Base-by-base conservation (phyloP, 495 filamentous ascomycete genomes). In the Podospora anserina region DNA sequence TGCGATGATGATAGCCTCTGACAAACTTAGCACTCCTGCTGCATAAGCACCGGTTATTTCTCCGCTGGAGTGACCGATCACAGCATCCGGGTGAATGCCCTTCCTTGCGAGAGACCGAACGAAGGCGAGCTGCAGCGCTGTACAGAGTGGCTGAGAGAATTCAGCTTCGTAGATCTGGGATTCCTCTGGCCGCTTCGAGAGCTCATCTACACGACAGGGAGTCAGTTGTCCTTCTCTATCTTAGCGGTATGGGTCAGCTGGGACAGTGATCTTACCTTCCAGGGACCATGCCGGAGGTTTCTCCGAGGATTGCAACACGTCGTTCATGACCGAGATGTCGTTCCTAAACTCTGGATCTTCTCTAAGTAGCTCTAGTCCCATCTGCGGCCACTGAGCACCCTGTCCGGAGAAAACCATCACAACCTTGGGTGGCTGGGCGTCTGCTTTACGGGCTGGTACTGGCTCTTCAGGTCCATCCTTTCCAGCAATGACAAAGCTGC, bases 11-110 rank as follows among this genome's bases (percentile, higher is more conserved):
- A 84, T 86, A 13, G 80, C 82, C 0, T 81, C 78, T n/a, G 70
- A n/a, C 15, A 82, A 75, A 3, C 76, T 75, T 18, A 85, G 30
- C 13, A 76, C 72, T 5, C 82, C 82, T 4, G 72, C 65, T 11
- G 81, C 70, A 66, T 82, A 84, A 0, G 78, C 78, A 0, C 77
- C 78, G 3, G 74, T 74, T 70, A 89, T 88, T 68, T 89, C 87
- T 5, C 87, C 87, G 68, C 82, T 85, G 0, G 87, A 89, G 68
- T 89, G 86, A 1, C 87, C 87, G 4, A 87, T 77, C 0, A 87
- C 85, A 34, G 78, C 78, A 32, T 66, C 63, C 1, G 85, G 84
- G 6, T 63, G 58, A 5, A 89, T 77, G 23, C 79, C 80, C 72
- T 82, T 83, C 39, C 72, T 76, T 15, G 66, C 63, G 5, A 89